phyloP scores from a whole-genome alignment of 192 early-diverging fungal species.

The Umbelopsis sp. region DNA sequence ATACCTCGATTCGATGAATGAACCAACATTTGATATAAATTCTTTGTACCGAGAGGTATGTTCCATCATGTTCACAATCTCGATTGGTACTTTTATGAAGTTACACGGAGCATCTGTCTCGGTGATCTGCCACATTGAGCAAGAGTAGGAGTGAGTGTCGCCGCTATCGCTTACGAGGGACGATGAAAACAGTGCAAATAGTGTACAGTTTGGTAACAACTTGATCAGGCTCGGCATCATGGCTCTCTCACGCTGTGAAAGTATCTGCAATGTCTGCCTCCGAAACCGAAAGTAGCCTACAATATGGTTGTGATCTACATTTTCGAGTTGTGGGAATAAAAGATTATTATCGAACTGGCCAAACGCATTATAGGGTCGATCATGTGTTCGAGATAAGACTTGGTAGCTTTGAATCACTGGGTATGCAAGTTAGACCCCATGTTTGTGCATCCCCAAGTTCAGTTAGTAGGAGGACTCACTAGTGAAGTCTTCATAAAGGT shows the following conservation, averaged over 20 bases:
- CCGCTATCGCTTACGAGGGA: background rate
- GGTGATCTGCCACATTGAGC: background rate
- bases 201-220: background rate
- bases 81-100: background rate
- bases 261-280: background rate
- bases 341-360: background rate
- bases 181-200: background rate
- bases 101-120: background rate
- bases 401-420: background rate
- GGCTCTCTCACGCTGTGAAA: background rate
- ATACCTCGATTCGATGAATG: background rate
- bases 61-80: conserved; percentile 17
- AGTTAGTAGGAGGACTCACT: background rate
- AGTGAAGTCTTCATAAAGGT: background rate
- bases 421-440: background rate
- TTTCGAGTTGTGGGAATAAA: background rate
- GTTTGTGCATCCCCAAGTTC: background rate
- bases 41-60: background rate
- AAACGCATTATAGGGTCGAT: background rate
- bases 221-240: background rate
- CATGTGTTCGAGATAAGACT: conserved; percentile 1
- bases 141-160: background rate
- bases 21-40: background rate
- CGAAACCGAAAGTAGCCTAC: conserved; percentile 13
- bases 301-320: background rate